A percentile compares a stretch with the other conserved stretches of the same genome.
Evolutionary conservation across 371 early-diverging fungal species (phyloP).

Genomic region (Mucor irregularis): DNA sequence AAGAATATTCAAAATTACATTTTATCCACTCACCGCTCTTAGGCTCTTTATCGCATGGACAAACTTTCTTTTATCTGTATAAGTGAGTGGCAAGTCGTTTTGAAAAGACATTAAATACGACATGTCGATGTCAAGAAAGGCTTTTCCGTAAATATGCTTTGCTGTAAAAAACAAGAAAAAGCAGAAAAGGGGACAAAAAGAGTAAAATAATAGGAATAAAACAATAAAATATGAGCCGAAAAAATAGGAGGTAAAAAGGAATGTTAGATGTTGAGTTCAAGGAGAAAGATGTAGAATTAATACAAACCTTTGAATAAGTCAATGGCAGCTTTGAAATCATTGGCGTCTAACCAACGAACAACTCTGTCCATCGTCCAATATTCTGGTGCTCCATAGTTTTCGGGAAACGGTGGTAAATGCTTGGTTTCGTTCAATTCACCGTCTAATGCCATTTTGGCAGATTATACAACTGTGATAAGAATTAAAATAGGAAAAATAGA

Average conservation of each 20-base stretch:
- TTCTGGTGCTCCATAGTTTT: constrained; percentile 6
- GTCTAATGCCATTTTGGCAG: constrained; percentile 20
- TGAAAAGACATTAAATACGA: constrained; percentile 16
- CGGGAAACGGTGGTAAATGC: neutral
- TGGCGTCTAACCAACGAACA: constrained; percentile 21
- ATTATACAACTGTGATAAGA: neutral
- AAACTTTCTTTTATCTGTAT: constrained; percentile 32
- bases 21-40: constrained; percentile 25
- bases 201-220: neutral
- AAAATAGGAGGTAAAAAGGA: constrained; percentile 1
- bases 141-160: constrained; percentile 22
- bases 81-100: constrained; percentile 17
- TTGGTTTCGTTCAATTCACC: neutral
- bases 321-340: constrained; percentile 21
- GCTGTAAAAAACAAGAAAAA: constrained; percentile 9
- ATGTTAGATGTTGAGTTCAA: neutral
- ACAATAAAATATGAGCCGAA: neutral
- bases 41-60: constrained; percentile 28
- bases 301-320: constrained; percentile 26
- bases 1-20: neutral
- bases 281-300: neutral
- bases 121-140: constrained; percentile 23
- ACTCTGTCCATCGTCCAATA: constrained; percentile 24
- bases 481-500: neutral
- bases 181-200: neutral